These are phyloP conservation scores for Nyctanthes arbortristis DNA, from an alignment of 257 asterid species.

Conservation along the genomic window DNA sequence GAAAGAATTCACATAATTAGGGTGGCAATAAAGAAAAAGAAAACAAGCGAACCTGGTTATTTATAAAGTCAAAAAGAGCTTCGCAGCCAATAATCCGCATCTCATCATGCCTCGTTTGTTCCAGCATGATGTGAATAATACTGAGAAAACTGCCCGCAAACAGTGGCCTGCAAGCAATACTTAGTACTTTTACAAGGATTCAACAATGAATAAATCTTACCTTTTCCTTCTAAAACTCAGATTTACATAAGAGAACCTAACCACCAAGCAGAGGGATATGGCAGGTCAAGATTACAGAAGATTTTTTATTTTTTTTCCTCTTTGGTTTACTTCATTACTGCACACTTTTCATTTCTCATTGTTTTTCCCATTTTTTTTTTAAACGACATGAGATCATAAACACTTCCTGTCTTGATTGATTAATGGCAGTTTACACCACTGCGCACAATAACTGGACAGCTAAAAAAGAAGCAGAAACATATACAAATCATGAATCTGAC, in stretches of 20 bases:
- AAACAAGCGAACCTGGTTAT: conserved; percentile 71
- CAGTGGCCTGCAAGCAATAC: conserved; percentile 56
- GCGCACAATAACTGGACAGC: neutral
- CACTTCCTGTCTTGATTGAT: conserved; percentile 4
- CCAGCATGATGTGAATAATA: conserved; percentile 61
- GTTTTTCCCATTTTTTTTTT: too few species aligned
- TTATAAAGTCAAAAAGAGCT: conserved; percentile 69
- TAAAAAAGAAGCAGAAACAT: neutral
- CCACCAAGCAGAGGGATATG: conserved; percentile 12
- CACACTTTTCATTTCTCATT: neutral
- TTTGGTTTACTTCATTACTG: conserved; percentile 16
- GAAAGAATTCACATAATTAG: conserved; percentile 13
- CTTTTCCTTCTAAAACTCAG: conserved; percentile 1
- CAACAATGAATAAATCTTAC: conserved; percentile 8
- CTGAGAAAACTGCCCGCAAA: conserved; percentile 77
- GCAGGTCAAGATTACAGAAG: conserved; percentile 4
- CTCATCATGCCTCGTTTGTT: conserved; percentile 63
- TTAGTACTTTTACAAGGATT: conserved; percentile 25
- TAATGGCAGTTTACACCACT: neutral
- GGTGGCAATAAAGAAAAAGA: conserved; percentile 19
- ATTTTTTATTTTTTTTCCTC: too few species aligned
- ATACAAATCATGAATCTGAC: conserved; percentile 1
- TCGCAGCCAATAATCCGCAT: conserved; percentile 65
- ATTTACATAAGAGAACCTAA: neutral
- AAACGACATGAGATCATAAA: neutral